A percentile compares a stretch with the other conserved stretches of the same genome.
These are phyloP conservation scores for Penicillium samsonianum DNA, from an alignment of 495 filamentous ascomycete species.

Conservation along the genomic window DNA sequence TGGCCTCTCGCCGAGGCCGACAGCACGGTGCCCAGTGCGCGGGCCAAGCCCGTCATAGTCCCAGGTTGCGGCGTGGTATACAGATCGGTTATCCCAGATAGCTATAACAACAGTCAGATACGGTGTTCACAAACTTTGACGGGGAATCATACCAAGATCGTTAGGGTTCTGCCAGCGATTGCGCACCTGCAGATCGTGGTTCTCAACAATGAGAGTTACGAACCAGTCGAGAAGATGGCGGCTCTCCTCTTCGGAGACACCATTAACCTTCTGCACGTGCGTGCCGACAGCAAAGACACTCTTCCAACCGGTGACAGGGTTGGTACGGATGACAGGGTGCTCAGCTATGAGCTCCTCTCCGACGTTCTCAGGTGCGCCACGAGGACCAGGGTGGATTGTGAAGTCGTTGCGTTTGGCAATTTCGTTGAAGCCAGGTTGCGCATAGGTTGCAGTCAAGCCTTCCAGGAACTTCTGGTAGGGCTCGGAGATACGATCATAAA, in stretches of 20 bases:
- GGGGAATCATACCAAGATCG: slow-evolving; percentile 46
- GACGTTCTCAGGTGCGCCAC: slow-evolving; percentile 69
- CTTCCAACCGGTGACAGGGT: slow-evolving; percentile 85
- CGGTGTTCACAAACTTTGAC: neutral
- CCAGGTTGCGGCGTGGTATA: slow-evolving; percentile 70
- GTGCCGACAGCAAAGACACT: slow-evolving; percentile 64
- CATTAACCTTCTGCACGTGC: slow-evolving; percentile 65
- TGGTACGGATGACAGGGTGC: slow-evolving; percentile 77
- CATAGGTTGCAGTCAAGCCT: slow-evolving; percentile 64
- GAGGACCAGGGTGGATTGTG: slow-evolving; percentile 52
- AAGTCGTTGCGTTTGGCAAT: slow-evolving; percentile 57
- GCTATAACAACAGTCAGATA: slow-evolving; percentile 37
- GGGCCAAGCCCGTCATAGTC: slow-evolving; percentile 63
- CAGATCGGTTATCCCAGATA: slow-evolving; percentile 78
- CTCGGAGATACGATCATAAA: slow-evolving; percentile 72
- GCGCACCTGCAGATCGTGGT: slow-evolving; percentile 80
- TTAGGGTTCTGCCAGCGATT: slow-evolving; percentile 61
- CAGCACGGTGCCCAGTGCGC: slow-evolving; percentile 60
- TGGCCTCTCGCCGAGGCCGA: slow-evolving; percentile 68
- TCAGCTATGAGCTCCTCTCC: slow-evolving; percentile 62
- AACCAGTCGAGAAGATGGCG: slow-evolving; percentile 64
- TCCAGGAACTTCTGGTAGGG: slow-evolving; percentile 69
- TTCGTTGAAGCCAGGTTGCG: slow-evolving; percentile 59
- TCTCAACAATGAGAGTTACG: slow-evolving; percentile 63
- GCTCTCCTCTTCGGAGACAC: slow-evolving; percentile 64